Conservation (phyloP, 257 asterid species). For the Solanum neorickii region DNA sequence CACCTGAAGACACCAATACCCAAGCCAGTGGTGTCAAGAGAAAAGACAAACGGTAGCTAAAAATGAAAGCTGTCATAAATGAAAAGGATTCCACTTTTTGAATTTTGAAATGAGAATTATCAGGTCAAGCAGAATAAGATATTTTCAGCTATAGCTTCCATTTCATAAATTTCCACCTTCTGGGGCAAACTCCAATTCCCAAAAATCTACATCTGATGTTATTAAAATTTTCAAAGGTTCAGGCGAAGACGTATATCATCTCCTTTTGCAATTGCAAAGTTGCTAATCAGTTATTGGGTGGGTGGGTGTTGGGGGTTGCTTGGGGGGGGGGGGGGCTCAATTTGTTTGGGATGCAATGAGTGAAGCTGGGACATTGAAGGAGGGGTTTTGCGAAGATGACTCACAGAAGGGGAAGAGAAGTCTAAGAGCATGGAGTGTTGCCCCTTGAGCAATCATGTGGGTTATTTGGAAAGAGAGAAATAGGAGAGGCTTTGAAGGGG, state of each 20-base stretch:
- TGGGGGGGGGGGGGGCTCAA: background rate
- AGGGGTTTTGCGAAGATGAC: background rate
- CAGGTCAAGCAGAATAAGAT: background rate
- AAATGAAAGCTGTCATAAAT: background rate
- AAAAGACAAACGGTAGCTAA: background rate
- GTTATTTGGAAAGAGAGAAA: background rate
- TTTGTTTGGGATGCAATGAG: background rate
- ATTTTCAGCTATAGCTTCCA: background rate
- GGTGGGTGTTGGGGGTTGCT: background rate
- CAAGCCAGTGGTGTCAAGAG: background rate
- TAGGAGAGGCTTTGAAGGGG: background rate
- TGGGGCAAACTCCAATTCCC: background rate
- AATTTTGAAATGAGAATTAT: background rate
- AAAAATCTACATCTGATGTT: background rate
- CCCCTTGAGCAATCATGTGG: background rate
- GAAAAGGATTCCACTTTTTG: background rate
- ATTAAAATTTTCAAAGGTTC: background rate
- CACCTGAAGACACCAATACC: conserved; percentile 44
- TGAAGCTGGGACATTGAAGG: background rate
- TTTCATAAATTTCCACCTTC: background rate
- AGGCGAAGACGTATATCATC: background rate
- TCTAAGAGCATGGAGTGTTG: background rate
- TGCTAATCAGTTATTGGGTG: background rate
- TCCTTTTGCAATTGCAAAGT: background rate
- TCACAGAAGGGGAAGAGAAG: background rate